A percentile compares a stretch with the other conserved stretches of the same genome.
Evolutionary conservation across 257 asterid genomes (phyloP).

Genomic region (Solanum arcanum): DNA sequence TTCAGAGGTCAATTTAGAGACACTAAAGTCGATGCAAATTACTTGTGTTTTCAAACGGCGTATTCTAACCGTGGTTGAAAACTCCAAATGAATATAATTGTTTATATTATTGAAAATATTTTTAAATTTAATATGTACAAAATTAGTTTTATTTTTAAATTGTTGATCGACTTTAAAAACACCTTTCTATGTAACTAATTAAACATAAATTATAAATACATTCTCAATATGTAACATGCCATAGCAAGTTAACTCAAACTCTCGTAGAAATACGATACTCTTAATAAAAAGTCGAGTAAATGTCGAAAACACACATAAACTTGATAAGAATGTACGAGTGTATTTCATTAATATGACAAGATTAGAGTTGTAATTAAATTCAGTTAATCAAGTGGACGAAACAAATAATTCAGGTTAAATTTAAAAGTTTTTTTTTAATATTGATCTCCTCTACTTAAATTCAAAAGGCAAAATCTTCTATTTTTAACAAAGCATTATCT

Average conservation of each 20-base stretch:
- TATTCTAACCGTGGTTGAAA: not conserved
- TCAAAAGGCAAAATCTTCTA: not conserved
- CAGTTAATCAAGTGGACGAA: too few species aligned
- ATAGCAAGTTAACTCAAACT: not conserved
- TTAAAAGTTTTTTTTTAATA: too few species aligned
- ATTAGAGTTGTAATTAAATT: too few species aligned
- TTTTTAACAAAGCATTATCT: not conserved
- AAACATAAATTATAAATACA: too few species aligned
- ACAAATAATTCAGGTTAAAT: rapidly evolving
- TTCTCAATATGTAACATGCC: not conserved
- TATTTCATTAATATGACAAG: not conserved
- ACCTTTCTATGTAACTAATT: too few species aligned
- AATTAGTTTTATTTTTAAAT: too few species aligned
- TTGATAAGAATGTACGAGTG: too few species aligned
- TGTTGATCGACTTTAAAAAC: not conserved
- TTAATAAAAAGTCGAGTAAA: too few species aligned
- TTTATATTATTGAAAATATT: not conserved
- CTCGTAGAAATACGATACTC: not conserved
- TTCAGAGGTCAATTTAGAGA: not conserved
- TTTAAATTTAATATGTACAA: too few species aligned
- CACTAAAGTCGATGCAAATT: not conserved
- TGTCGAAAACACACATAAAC: too few species aligned
- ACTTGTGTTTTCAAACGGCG: not conserved
- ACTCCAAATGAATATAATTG: not conserved
- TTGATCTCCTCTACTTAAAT: not conserved